Percentiles rank a stretch among this genome's conserved stretches.
Conservation (phyloP, 1,139 yeast species). For the Blastobotrys arbuscula region DNA sequence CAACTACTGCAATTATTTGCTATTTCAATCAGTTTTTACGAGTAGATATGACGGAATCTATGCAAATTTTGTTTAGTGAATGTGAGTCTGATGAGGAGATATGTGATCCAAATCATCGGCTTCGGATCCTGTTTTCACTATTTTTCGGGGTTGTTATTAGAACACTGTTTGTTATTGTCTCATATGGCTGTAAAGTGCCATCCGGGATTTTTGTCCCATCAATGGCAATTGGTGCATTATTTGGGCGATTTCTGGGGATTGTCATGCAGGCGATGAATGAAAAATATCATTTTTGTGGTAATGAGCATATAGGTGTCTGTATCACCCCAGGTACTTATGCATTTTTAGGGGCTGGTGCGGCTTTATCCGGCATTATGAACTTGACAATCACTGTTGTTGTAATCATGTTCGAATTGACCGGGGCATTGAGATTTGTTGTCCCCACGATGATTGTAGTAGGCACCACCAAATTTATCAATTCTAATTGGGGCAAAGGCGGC, state of each 20-base stretch:
- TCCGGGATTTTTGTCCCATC: conserved; percentile 97
- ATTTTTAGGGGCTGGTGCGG: conserved; percentile 93
- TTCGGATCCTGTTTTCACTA: conserved; percentile 43
- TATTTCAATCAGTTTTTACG: conserved; percentile 78
- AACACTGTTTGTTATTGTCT: conserved; percentile 64
- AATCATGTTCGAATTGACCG: conserved; percentile 95
- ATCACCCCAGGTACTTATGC: conserved; percentile 96
- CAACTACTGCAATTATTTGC: conserved; percentile 68
- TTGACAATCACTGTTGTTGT: conserved; percentile 93
- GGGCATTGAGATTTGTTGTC: conserved; percentile 82
- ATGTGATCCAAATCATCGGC: conserved; percentile 26
- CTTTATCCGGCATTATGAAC: conserved; percentile 90
- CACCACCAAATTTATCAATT: conserved; percentile 73
- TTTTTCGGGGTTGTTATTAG: conserved; percentile 68
- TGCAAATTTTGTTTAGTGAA: conserved; percentile 85
- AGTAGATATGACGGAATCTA: conserved; percentile 91
- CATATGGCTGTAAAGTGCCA: conserved; percentile 90
- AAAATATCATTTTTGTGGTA: conserved; percentile 36
- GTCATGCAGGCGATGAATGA: conserved; percentile 55
- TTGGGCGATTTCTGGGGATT: conserved; percentile 80
- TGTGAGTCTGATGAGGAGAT: conserved; percentile 46
- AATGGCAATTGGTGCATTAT: conserved; percentile 94
- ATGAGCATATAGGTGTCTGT: conserved; percentile 50
- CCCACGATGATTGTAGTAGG: conserved; percentile 98
- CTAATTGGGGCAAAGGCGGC: conserved; percentile 74